A percentile compares a stretch with the other conserved stretches of the same genome.
Conservation (phyloP, 1,139 yeast species). For the Kurtzmaniella natalensis region DNA sequence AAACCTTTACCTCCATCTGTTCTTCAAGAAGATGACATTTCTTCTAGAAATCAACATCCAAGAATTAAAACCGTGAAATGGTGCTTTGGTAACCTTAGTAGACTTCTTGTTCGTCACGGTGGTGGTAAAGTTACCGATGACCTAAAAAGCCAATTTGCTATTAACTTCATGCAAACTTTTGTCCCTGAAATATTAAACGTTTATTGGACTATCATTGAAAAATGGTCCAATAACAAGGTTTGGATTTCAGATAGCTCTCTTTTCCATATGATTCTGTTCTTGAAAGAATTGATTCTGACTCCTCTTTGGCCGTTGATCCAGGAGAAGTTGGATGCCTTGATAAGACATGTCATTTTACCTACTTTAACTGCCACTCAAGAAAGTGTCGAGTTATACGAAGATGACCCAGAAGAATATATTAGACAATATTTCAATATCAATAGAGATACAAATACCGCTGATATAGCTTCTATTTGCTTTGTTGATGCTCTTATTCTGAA, state of each 20-base stretch:
- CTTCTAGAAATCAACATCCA: constrained; percentile 35
- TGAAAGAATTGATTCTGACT: constrained; percentile 56
- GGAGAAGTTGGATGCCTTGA: constrained; percentile 54
- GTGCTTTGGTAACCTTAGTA: constrained; percentile 66
- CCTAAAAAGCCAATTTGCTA: constrained; percentile 38
- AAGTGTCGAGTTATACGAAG: constrained; percentile 60
- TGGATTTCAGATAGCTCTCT: constrained; percentile 61
- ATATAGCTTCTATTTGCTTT: constrained; percentile 77
- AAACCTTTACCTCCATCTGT: constrained; percentile 37
- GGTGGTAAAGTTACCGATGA: constrained; percentile 41
- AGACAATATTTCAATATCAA: constrained; percentile 66
- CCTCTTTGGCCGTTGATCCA: constrained; percentile 52
- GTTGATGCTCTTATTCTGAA: constrained; percentile 47
- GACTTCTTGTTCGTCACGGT: constrained; percentile 55
- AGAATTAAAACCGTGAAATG: constrained; percentile 64
- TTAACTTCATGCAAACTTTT: constrained; percentile 45
- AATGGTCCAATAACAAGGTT: constrained; percentile 52
- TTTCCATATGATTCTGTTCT: constrained; percentile 58
- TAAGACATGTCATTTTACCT: constrained; percentile 60
- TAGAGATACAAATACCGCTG: constrained; percentile 72
- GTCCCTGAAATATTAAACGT: constrained; percentile 59
- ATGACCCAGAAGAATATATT: constrained; percentile 70
- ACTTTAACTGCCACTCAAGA: constrained; percentile 54
- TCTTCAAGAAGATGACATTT: constrained; percentile 32
- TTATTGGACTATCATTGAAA: constrained; percentile 56